Evolutionary conservation across 306 rosid genomes (phyloP), one percentile per base, ranked within the genome.

Genomic region (Datisca glomerata): DNA sequence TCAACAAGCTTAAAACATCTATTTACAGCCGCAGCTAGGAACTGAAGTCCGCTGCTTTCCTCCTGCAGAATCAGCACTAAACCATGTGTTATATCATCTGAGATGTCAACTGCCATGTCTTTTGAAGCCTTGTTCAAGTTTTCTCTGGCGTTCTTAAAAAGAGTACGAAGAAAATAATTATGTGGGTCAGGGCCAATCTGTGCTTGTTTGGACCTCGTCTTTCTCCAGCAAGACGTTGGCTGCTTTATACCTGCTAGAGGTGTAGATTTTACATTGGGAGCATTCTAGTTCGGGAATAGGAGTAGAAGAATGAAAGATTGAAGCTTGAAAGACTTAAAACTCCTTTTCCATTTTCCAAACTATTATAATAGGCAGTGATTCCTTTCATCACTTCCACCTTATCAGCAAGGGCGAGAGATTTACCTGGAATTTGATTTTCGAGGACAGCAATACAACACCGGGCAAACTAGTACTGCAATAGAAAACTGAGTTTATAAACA

Each of bases 61-160:
- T n/a, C n/a, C n/a, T 43, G 60, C 71, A 19, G 23, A 5, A 55
- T 50, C 60, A 43, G 57, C 72, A 57, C 51, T 70, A 80, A 27
- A 60, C 84, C 93, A 66, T 80, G 93, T 17, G 81, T 84, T 68
- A 77, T 93, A 18, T 89, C 93, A 45, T 89, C 93, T 34, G 85
- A 82, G 58, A 52, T 45, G 35, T 65, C 62, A 35, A 49, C 16
- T 12, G 41, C 44, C 54, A 42, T 32, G 33, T 73, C 85, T n/a
- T n/a, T n/a, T n/a, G n/a, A n/a, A n/a, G n/a, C n/a, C n/a, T n/a
- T n/a, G n/a, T n/a, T n/a, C n/a, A n/a, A n/a, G n/a, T n/a, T n/a
- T n/a, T n/a, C n/a, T n/a, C n/a, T n/a, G n/a, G n/a, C n/a, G n/a
- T n/a, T n/a, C n/a, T n/a, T n/a, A n/a, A n/a, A n/a, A n/a, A n/a